phyloP scores from a whole-genome alignment of 1,284 basidiomycete genomes.

The Rhodotorula glutinis region DNA sequence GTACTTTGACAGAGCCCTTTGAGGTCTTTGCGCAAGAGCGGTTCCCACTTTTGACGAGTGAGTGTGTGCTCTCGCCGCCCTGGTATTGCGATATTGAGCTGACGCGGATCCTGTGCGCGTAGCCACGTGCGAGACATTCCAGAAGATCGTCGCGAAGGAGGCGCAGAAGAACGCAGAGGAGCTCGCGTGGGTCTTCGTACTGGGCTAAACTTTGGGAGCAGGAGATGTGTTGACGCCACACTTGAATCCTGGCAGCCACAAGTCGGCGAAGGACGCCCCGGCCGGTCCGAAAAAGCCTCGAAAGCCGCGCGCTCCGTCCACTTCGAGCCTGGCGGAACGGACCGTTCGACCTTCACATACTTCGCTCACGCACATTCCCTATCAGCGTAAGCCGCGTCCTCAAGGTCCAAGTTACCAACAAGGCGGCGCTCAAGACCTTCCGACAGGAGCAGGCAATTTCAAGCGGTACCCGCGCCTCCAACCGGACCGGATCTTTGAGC shows the following conservation, averaged over 20 bases:
- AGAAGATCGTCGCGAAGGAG: too few species aligned
- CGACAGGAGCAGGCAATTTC: background rate
- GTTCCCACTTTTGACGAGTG: constrained; percentile 67
- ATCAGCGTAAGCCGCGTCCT: background rate
- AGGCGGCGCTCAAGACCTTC: background rate
- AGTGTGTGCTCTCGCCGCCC: constrained; percentile 50
- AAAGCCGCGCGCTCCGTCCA: background rate
- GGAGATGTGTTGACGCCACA: too few species aligned
- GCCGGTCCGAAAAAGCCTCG: background rate
- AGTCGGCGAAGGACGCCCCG: background rate
- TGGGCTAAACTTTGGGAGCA: too few species aligned
- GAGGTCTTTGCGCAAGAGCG: constrained; percentile 87
- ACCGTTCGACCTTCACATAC: background rate
- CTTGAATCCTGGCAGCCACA: background rate
- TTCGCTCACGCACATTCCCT: background rate
- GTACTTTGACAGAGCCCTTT: constrained; percentile 79
- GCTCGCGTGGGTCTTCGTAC: too few species aligned
- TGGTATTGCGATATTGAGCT: background rate
- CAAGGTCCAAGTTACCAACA: background rate
- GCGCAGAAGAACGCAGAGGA: too few species aligned
- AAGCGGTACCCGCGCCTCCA: background rate
- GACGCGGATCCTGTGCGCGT: constrained; percentile 28
- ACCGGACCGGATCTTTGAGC: background rate
- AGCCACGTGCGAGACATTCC: constrained; percentile 81
- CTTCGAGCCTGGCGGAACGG: background rate